These are phyloP conservation scores for Juglanconis juglandina DNA, from an alignment of 2,329 filamentous ascomycete species.

Conservation along the genomic window DNA sequence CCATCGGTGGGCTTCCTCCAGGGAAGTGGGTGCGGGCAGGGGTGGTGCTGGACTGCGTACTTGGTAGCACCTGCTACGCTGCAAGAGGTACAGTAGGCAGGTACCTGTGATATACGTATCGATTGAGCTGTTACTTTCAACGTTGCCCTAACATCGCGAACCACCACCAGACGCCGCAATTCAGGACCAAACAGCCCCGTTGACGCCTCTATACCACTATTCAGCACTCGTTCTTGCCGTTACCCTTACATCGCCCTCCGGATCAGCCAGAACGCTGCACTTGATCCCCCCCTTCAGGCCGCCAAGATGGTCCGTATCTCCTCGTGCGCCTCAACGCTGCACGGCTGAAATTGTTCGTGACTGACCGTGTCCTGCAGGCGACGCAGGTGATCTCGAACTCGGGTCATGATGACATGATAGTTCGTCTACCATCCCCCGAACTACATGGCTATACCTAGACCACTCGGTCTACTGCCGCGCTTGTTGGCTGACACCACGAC, in stretches of 20 bases:
- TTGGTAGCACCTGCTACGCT: too few species aligned
- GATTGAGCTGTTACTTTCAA: not conserved
- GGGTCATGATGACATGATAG: constrained; percentile 99
- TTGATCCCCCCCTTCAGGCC: not conserved
- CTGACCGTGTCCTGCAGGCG: constrained; percentile 28
- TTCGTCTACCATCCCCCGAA: constrained; percentile 50
- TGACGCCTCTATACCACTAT: not conserved
- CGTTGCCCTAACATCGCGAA: too few species aligned
- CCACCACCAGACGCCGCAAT: not conserved
- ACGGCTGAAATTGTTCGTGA: constrained; percentile 4
- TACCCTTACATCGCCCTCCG: not conserved
- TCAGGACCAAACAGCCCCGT: not conserved
- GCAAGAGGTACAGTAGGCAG: too few species aligned
- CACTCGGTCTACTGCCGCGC: constrained; percentile 1
- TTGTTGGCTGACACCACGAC: constrained; percentile 17
- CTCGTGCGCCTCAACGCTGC: constrained; percentile 1
- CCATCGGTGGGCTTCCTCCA: too few species aligned
- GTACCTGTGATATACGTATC: too few species aligned
- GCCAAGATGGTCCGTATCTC: constrained; percentile 18
- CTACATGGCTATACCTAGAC: constrained; percentile 1
- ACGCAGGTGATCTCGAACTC: constrained; percentile 78
- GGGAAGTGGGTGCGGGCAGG: too few species aligned
- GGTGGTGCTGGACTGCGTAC: too few species aligned
- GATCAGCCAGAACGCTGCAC: not conserved
- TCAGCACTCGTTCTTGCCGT: not conserved